These are phyloP conservation scores for Aspergillus sp. DNA, from an alignment of 2,329 filamentous ascomycete species.

Conservation along the genomic window DNA sequence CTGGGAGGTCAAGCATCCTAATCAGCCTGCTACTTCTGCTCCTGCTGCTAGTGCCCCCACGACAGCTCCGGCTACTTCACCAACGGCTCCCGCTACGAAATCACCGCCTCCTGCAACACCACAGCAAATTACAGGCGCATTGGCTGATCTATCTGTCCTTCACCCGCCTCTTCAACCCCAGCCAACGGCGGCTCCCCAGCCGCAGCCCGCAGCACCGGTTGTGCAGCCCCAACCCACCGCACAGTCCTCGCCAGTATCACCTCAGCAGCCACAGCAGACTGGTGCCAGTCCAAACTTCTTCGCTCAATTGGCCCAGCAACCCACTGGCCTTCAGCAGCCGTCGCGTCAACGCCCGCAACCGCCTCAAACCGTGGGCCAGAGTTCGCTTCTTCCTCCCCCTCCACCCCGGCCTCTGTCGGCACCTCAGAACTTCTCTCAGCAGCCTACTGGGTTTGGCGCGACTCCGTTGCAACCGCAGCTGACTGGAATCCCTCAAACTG, in stretches of 20 bases:
- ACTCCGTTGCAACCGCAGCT: slow-evolving; percentile 76
- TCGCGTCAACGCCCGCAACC: slow-evolving; percentile 64
- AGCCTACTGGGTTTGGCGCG: slow-evolving; percentile 64
- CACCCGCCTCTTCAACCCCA: slow-evolving; percentile 47
- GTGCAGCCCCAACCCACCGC: slow-evolving; percentile 33
- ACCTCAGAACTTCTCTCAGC: slow-evolving; percentile 67
- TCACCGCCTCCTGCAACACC: slow-evolving; percentile 18
- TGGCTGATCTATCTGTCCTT: slow-evolving; percentile 62
- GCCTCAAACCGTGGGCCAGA: slow-evolving; percentile 55
- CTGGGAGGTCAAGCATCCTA: slow-evolving; percentile 87
- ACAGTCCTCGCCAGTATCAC: slow-evolving; percentile 32
- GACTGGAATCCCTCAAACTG: slow-evolving; percentile 61
- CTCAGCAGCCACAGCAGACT: slow-evolving; percentile 40
- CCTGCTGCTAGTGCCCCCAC: slow-evolving; percentile 32
- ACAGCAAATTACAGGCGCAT: slow-evolving; percentile 57
- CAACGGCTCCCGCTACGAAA: slow-evolving; percentile 19
- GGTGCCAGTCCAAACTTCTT: slow-evolving; percentile 46
- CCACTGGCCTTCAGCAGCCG: slow-evolving; percentile 34
- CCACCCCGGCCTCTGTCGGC: slow-evolving; percentile 79
- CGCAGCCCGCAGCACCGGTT: slow-evolving; percentile 39
- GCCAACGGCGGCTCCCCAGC: slow-evolving; percentile 44
- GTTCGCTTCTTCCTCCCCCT: slow-evolving; percentile 66
- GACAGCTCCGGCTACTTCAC: slow-evolving; percentile 28
- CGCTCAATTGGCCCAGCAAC: slow-evolving; percentile 40
- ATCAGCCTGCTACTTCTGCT: slow-evolving; percentile 40